Conservation (phyloP, 2,329 filamentous ascomycete genomes). For the Epichloe scottii region DNA sequence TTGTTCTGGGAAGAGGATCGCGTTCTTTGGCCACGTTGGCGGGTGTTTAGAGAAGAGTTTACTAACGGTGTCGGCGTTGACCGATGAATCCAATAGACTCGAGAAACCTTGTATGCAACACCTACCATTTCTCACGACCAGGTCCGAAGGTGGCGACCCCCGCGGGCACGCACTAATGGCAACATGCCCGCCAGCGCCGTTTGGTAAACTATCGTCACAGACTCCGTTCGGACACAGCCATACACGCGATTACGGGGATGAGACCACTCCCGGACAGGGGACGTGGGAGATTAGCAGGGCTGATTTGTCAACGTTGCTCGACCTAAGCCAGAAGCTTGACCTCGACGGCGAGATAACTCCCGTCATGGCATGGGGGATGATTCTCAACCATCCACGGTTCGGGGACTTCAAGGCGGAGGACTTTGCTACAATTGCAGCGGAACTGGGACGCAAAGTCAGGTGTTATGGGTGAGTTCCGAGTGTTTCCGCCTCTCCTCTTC, state of each 20-base stretch:
- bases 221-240: slow-evolving; percentile 40
- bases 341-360: slow-evolving; percentile 87
- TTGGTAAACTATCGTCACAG: slow-evolving; percentile 34
- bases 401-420: slow-evolving; percentile 53
- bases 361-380: slow-evolving; percentile 84
- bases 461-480: slow-evolving; percentile 71
- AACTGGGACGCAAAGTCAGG: slow-evolving; percentile 66
- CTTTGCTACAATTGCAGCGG: slow-evolving; percentile 57
- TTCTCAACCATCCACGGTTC: slow-evolving; percentile 61
- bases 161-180: slow-evolving; percentile 93
- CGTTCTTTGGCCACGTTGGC: slow-evolving; percentile 7
- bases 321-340: slow-evolving; percentile 71
- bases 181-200: slow-evolving; percentile 64
- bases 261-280: slow-evolving; percentile 40
- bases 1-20: slow-evolving; percentile 3
- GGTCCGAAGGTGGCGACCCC: slow-evolving; percentile 46
- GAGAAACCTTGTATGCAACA: slow-evolving; percentile 92
- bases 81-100: slow-evolving; percentile 47
- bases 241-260: slow-evolving; percentile 18
- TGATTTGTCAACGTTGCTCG: slow-evolving; percentile 69
- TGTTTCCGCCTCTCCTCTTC: not conserved
- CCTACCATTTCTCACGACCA: slow-evolving; percentile 63
- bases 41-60: slow-evolving; percentile 12
- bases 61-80: slow-evolving; percentile 31
- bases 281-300: slow-evolving; percentile 69